phyloP scores from a whole-genome alignment of 805 yeast genomes.

The Vanderwaltozyma polyspora region DNA sequence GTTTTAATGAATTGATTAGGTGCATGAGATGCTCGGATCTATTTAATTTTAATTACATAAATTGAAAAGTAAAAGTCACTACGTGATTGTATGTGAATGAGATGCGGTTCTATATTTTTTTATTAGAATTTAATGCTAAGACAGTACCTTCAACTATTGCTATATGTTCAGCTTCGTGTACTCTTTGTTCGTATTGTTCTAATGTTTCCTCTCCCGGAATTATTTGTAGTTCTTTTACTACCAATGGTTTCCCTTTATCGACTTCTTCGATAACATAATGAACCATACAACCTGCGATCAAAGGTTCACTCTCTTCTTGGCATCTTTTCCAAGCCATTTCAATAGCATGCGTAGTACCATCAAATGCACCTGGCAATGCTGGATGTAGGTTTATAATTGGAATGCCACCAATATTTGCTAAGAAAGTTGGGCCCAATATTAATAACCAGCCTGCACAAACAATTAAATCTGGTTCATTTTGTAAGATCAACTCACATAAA shows the following conservation, averaged over 20 bases:
- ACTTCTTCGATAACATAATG: slow-evolving; percentile 95
- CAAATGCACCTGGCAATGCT: slow-evolving; percentile 93
- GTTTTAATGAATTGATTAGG: too few relatives aligned
- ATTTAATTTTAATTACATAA: too few relatives aligned
- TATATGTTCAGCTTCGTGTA: slow-evolving; percentile 72
- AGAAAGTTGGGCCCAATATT: slow-evolving; percentile 68
- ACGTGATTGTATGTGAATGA: too few relatives aligned
- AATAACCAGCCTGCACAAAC: slow-evolving; percentile 99
- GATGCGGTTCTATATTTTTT: neutral
- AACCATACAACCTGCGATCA: slow-evolving; percentile 89
- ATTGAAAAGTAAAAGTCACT: too few relatives aligned
- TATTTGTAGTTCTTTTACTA: slow-evolving; percentile 69
- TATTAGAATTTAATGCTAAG: slow-evolving; percentile 34
- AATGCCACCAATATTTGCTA: slow-evolving; percentile 52
- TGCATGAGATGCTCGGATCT: too few relatives aligned
- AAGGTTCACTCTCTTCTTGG: slow-evolving; percentile 48
- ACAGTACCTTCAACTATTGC: slow-evolving; percentile 91
- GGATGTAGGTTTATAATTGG: slow-evolving; percentile 93
- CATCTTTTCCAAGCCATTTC: slow-evolving; percentile 95
- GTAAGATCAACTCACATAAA: slow-evolving; percentile 55
- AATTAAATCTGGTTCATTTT: slow-evolving; percentile 64
- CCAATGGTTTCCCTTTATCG: slow-evolving; percentile 82
- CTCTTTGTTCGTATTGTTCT: slow-evolving; percentile 71
- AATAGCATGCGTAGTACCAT: slow-evolving; percentile 86
- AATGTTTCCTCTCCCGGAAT: slow-evolving; percentile 54